phyloP scores from a whole-genome alignment of 164 flowering plant species.

The Tetracentron sinense region DNA sequence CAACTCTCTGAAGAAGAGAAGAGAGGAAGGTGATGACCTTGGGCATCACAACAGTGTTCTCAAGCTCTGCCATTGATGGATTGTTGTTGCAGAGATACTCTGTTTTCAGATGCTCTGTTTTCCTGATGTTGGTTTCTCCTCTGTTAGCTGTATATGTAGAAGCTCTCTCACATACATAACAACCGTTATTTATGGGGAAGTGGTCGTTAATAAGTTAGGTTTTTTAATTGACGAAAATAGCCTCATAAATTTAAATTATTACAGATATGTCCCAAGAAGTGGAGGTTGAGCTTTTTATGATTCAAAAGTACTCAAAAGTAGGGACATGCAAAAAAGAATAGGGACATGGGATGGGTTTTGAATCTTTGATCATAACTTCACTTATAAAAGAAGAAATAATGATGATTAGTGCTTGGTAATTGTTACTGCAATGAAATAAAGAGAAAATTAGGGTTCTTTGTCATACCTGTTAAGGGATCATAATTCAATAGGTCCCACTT shows the following conservation, averaged over 20 bases:
- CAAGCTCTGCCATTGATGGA: constrained; percentile 40
- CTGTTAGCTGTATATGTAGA: background rate
- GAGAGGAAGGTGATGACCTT: constrained; percentile 52
- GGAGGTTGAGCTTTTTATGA: background rate
- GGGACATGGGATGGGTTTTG: too few relatives aligned
- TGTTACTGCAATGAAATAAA: too few relatives aligned
- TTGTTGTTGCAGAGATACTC: background rate
- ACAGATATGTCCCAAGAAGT: background rate
- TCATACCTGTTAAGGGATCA: too few relatives aligned
- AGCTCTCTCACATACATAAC: background rate
- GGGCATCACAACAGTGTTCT: constrained; percentile 31
- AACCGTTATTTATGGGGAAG: background rate
- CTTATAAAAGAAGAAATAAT: too few relatives aligned
- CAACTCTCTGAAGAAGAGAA: constrained; percentile 42
- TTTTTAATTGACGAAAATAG: background rate
- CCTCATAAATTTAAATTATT: background rate
- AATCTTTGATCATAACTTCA: too few relatives aligned
- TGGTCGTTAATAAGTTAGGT: constrained; percentile 4
- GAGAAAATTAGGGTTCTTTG: too few relatives aligned
- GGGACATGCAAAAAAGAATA: too few relatives aligned
- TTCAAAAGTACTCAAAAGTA: too few relatives aligned
- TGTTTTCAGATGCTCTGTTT: background rate
- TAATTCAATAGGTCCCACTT: too few relatives aligned
- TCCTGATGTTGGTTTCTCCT: background rate
- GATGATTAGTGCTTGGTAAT: too few relatives aligned